These are phyloP conservation scores for Pisolithus thermaeus DNA, from an alignment of 1,284 basidiomycete genomes.

Conservation along the genomic window DNA sequence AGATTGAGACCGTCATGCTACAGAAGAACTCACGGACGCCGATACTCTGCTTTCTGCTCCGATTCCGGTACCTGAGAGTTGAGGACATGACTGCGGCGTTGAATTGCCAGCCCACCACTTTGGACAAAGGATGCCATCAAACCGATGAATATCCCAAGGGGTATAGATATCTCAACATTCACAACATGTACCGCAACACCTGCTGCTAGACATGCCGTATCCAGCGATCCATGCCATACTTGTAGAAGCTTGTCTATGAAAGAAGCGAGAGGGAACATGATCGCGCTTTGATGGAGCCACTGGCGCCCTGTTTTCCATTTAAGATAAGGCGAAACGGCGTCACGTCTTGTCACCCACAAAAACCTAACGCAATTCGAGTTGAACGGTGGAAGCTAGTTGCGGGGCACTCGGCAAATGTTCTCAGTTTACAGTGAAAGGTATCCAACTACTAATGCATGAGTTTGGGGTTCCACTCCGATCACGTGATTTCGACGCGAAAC, in stretches of 20 bases:
- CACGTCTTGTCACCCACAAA: background rate
- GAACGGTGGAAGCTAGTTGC: background rate
- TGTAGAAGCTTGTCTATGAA: background rate
- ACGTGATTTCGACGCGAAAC: no score
- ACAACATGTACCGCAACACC: background rate
- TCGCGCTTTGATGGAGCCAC: background rate
- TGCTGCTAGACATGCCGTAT: background rate
- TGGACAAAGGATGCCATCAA: constrained; percentile 88
- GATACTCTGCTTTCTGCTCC: constrained; percentile 63
- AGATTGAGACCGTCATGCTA: constrained; percentile 4
- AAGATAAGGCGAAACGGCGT: background rate
- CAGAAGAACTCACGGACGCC: constrained; percentile 62
- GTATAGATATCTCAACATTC: constrained; percentile 38
- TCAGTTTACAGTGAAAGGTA: background rate
- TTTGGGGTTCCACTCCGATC: no score
- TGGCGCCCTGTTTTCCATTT: background rate
- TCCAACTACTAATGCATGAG: no score
- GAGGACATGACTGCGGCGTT: constrained; percentile 90
- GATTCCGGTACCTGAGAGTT: constrained; percentile 71
- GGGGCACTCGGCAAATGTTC: background rate
- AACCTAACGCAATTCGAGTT: background rate
- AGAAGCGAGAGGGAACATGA: background rate
- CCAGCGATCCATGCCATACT: background rate
- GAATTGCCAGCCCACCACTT: constrained; percentile 88
- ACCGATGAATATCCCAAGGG: constrained; percentile 63